Evolutionary conservation across 768 basidiomycete genomes (phyloP), one percentile per base, ranked within the genome.

Genomic region (Lentinula detonsa): DNA sequence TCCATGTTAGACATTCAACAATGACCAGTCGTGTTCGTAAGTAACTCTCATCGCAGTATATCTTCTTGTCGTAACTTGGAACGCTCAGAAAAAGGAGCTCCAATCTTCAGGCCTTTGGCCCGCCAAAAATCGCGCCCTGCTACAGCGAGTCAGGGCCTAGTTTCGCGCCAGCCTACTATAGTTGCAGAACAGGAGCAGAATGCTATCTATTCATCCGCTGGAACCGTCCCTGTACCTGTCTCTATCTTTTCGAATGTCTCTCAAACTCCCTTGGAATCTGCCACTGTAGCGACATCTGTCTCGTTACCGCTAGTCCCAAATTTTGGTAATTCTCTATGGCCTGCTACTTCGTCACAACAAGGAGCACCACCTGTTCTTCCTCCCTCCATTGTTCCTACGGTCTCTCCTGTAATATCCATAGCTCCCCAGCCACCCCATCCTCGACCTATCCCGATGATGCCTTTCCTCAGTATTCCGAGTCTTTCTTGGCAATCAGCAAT

Each of bases 11-110:
- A 31, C 42, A 45, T 55, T 59, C 45, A 37, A 40, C 55, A 60
- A 83, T 83, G 82, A 78, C 79, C 39, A 81, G 78, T 64, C 76
- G 82, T 70, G 82, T 83, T 69, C 89, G 89, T 91, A 69, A 81
- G 88, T 88, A 16, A 28, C 33, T 15, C 54, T 56, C 60, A 45
- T 11, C 18, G 49, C 16, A 16, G 50, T 34, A 35, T 28, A 39
- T 51, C 28, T 6, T n/a, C 56, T n/a, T 56, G 33, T 60, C n/a
- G 33, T 50, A 46, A 57, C 64, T 59, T 51, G 64, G 3, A 56
- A 43, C 53, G 31, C 58, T 18, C 65, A 91, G 89, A 91, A 69
- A 91, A 91, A 69, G 89, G 89, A 15, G 77, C 81, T 7, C 79
- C 85, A 5, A 70, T 90, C 58, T 91, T 91, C 65, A 82, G 80